phyloP scores from a whole-genome alignment of 176 grass and related monocot species.

The Eleusine coracana region DNA sequence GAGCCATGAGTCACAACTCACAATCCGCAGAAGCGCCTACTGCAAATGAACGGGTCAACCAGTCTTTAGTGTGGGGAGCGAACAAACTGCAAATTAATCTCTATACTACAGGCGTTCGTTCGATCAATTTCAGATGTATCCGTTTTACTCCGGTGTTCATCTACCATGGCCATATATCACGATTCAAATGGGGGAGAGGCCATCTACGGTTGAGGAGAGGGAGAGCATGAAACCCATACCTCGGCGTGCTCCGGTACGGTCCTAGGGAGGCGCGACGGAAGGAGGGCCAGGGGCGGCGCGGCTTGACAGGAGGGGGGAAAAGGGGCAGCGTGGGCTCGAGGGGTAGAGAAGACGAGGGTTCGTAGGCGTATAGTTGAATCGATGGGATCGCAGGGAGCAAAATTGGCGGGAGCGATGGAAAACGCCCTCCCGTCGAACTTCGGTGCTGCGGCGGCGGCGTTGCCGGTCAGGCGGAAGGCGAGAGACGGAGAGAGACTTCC shows the following conservation, averaged over 20 bases:
- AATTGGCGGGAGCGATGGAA: background rate
- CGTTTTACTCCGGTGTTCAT: no score
- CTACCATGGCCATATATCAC: background rate
- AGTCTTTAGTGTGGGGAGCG: no score
- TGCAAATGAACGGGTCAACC: background rate
- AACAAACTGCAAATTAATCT: no score
- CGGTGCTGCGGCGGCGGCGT: background rate
- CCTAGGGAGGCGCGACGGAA: background rate
- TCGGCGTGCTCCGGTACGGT: background rate
- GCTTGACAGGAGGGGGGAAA: background rate
- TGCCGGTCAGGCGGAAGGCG: background rate
- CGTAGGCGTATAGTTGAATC: no score
- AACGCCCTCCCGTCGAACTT: background rate
- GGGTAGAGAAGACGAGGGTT: no score
- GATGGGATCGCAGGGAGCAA: background rate
- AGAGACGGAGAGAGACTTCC: background rate
- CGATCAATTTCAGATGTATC: no score
- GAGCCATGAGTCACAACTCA: conserved; percentile 31
- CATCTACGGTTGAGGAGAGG: background rate
- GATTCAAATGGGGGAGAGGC: background rate
- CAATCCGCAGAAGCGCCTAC: background rate
- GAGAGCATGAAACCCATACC: background rate
- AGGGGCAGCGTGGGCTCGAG: background rate
- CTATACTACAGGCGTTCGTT: no score
- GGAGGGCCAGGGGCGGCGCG: background rate